phyloP scores from a whole-genome alignment of 352 stramenopile species.

The Phytopythium ostracodes region DNA sequence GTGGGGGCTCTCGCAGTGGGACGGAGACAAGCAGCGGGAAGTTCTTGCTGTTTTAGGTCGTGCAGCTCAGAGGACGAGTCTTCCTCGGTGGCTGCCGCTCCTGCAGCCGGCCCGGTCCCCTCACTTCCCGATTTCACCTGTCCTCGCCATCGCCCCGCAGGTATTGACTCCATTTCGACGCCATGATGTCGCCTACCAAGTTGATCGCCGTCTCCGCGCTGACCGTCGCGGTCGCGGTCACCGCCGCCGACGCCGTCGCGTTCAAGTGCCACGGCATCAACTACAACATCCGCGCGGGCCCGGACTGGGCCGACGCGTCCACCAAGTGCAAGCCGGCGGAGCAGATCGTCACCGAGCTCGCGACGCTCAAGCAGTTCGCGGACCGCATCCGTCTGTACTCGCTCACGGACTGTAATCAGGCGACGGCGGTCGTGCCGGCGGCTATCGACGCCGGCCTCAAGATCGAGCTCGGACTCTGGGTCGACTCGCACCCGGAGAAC shows the following conservation, averaged over 20 bases:
- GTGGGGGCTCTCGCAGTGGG: background rate
- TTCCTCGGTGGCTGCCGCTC: no score
- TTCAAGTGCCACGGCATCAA: conserved; percentile 42
- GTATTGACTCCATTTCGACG: background rate
- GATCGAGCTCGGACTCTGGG: conserved; percentile 59
- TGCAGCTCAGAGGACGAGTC: no score
- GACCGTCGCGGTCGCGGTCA: conserved; percentile 3
- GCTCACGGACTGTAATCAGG: conserved; percentile 50
- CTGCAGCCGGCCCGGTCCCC: background rate
- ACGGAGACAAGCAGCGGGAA: background rate
- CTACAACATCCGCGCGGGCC: conserved; percentile 40
- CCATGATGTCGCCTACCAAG: conserved; percentile 10
- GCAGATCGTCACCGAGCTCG: conserved; percentile 44
- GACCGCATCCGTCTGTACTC: conserved; percentile 48
- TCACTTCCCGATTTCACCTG: conserved; percentile 4
- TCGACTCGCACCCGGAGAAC: conserved; percentile 29
- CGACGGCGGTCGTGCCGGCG: conserved; percentile 27
- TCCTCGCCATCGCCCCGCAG: background rate
- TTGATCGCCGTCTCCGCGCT: conserved; percentile 10
- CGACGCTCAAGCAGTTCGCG: conserved; percentile 35
- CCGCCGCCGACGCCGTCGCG: conserved; percentile 10
- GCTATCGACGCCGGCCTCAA: conserved; percentile 41
- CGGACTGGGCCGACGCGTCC: conserved; percentile 33
- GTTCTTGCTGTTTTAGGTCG: background rate
- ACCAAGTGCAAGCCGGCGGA: conserved; percentile 55